Conservation (phyloP, 352 stramenopile species). For the Phytophthora melonis region DNA sequence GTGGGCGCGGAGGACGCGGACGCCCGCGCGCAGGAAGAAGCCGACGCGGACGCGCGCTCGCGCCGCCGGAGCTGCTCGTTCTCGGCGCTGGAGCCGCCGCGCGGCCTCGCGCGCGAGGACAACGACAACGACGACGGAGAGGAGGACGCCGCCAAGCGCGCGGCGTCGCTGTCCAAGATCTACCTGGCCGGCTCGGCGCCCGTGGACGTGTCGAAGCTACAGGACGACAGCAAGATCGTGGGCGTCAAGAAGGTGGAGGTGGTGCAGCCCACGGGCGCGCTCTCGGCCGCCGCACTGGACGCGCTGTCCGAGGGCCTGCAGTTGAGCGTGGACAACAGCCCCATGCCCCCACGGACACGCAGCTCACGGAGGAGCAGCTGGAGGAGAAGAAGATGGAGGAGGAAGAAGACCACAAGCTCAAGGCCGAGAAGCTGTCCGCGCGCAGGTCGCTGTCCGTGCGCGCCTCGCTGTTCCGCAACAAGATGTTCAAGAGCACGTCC, state of each 20-base stretch:
- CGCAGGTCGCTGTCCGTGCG: conserved; percentile 67
- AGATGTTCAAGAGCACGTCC: conserved; percentile 74
- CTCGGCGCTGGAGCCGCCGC: conserved; percentile 28
- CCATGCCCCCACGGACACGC: conserved; percentile 36
- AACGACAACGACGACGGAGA: conserved; percentile 16
- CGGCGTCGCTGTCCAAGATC: conserved; percentile 84
- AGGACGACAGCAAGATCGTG: conserved; percentile 81
- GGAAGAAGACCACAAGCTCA: conserved; percentile 86
- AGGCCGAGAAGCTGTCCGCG: conserved; percentile 75
- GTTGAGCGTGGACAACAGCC: conserved; percentile 70
- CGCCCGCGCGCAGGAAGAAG: conserved; percentile 1
- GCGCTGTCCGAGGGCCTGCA: conserved; percentile 81
- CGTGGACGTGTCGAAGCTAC: conserved; percentile 83
- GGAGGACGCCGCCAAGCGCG: conserved; percentile 63
- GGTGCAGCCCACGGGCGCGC: conserved; percentile 72
- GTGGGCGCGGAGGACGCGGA: not conserved
- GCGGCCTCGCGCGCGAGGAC: not conserved
- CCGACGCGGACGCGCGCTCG: conserved; percentile 2
- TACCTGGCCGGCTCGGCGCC: conserved; percentile 85
- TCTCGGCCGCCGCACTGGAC: conserved; percentile 83
- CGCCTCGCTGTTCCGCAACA: conserved; percentile 81
- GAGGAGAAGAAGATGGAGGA: conserved; percentile 91
- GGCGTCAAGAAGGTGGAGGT: conserved; percentile 82
- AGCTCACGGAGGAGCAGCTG: conserved; percentile 80
- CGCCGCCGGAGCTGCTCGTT: conserved; percentile 78